Conservation (phyloP, 2,329 filamentous ascomycete genomes). For the Penicillium sumatraense region DNA sequence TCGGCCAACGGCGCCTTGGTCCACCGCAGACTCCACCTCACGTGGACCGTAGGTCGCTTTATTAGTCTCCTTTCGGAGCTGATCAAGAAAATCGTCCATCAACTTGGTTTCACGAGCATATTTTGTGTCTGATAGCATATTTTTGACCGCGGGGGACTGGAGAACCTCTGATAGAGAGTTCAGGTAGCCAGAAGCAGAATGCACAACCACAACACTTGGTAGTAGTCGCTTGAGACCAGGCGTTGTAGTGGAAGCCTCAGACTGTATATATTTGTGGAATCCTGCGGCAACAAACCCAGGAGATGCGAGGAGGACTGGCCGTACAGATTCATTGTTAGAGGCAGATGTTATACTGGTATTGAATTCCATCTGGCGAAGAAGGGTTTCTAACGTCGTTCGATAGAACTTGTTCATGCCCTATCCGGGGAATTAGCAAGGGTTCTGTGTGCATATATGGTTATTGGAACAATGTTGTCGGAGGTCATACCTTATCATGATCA, state of each 20-base stretch:
- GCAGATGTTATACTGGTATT: slow-evolving; percentile 46
- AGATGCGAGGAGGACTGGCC: slow-evolving; percentile 79
- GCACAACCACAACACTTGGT: slow-evolving; percentile 67
- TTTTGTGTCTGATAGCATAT: slow-evolving; percentile 81
- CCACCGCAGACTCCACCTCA: slow-evolving; percentile 81
- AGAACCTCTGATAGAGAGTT: slow-evolving; percentile 88
- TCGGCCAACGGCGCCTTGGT: slow-evolving; percentile 83
- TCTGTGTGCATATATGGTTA: not conserved
- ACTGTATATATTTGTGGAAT: slow-evolving; percentile 76
- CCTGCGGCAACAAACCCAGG: slow-evolving; percentile 84
- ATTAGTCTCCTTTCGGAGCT: slow-evolving; percentile 82
- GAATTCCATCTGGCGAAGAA: slow-evolving; percentile 80
- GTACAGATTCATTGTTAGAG: slow-evolving; percentile 40
- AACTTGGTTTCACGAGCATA: slow-evolving; percentile 81
- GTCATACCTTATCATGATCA: slow-evolving; percentile 53
- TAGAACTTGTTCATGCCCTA: slow-evolving; percentile 78
- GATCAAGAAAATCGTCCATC: slow-evolving; percentile 81
- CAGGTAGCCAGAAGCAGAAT: slow-evolving; percentile 82
- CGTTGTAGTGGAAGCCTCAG: slow-evolving; percentile 64
- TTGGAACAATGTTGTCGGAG: not conserved
- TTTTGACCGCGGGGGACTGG: slow-evolving; percentile 75
- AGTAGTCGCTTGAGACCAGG: slow-evolving; percentile 70
- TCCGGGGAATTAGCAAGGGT: not conserved
- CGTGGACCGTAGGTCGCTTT: slow-evolving; percentile 87
- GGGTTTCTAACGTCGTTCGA: slow-evolving; percentile 73